Evolutionary conservation across 2,329 filamentous ascomycete species (phyloP).

Genomic region (Orbilia ellipsospora): DNA sequence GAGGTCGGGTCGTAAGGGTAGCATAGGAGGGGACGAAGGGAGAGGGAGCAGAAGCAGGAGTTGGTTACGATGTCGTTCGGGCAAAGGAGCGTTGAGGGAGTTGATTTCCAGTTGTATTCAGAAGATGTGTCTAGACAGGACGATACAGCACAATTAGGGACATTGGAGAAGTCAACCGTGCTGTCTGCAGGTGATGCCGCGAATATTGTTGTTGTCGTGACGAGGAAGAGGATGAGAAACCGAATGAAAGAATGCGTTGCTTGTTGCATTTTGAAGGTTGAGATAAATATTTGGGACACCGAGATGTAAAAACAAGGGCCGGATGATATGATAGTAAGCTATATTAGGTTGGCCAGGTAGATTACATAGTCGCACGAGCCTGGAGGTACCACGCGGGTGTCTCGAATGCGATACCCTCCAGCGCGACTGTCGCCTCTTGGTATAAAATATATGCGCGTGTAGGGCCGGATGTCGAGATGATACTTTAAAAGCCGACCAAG

Average conservation of each 20-base stretch:
- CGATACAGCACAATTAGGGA: conserved; percentile 11
- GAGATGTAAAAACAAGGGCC: too few relatives aligned
- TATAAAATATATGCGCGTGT: too few relatives aligned
- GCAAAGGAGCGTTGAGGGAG: conserved; percentile 22
- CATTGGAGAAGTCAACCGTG: conserved; percentile 32
- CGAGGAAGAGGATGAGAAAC: background rate
- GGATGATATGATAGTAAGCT: too few relatives aligned
- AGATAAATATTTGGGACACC: too few relatives aligned
- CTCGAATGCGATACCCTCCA: too few relatives aligned
- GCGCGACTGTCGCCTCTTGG: too few relatives aligned
- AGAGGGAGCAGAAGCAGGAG: conserved; percentile 31
- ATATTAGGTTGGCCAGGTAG: too few relatives aligned
- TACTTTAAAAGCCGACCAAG: too few relatives aligned
- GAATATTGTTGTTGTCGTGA: too few relatives aligned
- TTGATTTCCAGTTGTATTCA: conserved; percentile 18
- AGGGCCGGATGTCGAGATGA: too few relatives aligned
- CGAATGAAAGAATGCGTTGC: conserved; percentile 26
- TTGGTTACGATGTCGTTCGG: conserved; percentile 6
- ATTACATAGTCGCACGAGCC: too few relatives aligned
- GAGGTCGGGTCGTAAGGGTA: conserved; percentile 39
- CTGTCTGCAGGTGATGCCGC: conserved; percentile 14
- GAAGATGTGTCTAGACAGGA: conserved; percentile 16
- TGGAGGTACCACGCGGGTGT: too few relatives aligned
- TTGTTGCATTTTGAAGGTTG: conserved; percentile 40
- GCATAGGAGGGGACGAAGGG: conserved; percentile 33